Evolutionary conservation across 805 yeast species (phyloP).

Genomic region (Ogataea angusta): DNA sequence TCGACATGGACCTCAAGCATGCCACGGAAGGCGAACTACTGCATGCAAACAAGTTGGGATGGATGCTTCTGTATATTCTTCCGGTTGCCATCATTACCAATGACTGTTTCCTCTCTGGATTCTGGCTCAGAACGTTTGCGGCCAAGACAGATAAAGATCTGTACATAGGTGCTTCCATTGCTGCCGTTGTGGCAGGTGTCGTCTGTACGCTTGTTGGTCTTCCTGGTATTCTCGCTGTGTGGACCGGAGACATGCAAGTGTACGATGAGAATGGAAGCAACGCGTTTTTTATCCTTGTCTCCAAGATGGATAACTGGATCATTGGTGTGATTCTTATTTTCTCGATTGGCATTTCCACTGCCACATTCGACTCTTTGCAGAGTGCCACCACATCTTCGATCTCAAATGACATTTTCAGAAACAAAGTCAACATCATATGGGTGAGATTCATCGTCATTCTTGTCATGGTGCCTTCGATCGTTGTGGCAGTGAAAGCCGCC

Average conservation of each 20-base stretch:
- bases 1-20: conserved; percentile 53
- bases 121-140: conserved; percentile 94
- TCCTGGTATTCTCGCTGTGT: conserved; percentile 84
- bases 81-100: conserved; percentile 86
- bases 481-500: conserved; percentile 79
- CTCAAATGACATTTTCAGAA: conserved; percentile 86
- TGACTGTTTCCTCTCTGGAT: conserved; percentile 86
- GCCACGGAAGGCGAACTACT: conserved; percentile 66
- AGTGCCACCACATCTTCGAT: conserved; percentile 85
- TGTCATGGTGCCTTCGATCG: conserved; percentile 82
- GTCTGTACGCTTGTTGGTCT: conserved; percentile 73
- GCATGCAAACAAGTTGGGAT: conserved; percentile 68
- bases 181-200: conserved; percentile 61
- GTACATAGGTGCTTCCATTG: conserved; percentile 69
- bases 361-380: conserved; percentile 86
- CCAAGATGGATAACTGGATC: conserved; percentile 80
- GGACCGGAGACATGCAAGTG: conserved; percentile 70
- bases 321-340: conserved; percentile 80
- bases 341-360: conserved; percentile 70
- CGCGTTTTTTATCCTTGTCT: conserved; percentile 69
- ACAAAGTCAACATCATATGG: conserved; percentile 63
- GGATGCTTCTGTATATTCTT: conserved; percentile 85
- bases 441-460: conserved; percentile 68
- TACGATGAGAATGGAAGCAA: conserved; percentile 55
- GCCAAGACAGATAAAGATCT: conserved; percentile 74